These are phyloP conservation scores for Boletus subcaerulescens DNA, from an alignment of 768 basidiomycete genomes.

Conservation along the genomic window DNA sequence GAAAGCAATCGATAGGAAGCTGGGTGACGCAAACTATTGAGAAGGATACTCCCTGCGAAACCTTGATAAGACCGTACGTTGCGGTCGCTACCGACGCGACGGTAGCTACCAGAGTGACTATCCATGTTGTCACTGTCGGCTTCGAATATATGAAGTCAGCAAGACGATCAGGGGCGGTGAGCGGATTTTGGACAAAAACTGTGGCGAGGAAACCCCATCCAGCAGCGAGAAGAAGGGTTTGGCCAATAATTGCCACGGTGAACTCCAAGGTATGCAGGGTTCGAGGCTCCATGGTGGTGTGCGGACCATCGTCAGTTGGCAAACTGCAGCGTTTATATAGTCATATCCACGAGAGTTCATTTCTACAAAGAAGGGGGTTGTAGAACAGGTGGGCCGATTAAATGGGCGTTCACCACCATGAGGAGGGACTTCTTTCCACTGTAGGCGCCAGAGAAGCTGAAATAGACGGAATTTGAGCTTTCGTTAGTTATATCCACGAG, in stretches of 20 bases:
- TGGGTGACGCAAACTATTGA: background rate
- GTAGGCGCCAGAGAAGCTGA: too few species aligned
- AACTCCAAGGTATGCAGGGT: background rate
- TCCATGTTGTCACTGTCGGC: background rate
- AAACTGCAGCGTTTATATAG: background rate
- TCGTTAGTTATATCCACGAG: background rate
- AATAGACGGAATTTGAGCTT: too few species aligned
- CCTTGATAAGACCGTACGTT: background rate
- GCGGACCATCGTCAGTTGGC: background rate
- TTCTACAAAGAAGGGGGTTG: background rate
- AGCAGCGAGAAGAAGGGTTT: background rate
- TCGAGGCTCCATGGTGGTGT: background rate
- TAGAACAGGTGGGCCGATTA: too few species aligned
- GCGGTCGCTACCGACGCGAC: background rate
- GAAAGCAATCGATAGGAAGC: constrained; percentile 8
- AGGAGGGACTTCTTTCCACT: background rate
- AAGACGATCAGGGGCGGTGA: background rate
- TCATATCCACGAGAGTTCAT: background rate
- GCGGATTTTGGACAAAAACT: background rate
- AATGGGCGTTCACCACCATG: background rate
- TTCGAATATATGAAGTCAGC: background rate
- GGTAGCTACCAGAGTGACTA: background rate
- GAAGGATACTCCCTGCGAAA: background rate
- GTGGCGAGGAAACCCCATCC: background rate
- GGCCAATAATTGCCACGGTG: background rate